Evolutionary conservation across 1,284 basidiomycete species (phyloP).

Genomic region (Rhodotorula sp.): DNA sequence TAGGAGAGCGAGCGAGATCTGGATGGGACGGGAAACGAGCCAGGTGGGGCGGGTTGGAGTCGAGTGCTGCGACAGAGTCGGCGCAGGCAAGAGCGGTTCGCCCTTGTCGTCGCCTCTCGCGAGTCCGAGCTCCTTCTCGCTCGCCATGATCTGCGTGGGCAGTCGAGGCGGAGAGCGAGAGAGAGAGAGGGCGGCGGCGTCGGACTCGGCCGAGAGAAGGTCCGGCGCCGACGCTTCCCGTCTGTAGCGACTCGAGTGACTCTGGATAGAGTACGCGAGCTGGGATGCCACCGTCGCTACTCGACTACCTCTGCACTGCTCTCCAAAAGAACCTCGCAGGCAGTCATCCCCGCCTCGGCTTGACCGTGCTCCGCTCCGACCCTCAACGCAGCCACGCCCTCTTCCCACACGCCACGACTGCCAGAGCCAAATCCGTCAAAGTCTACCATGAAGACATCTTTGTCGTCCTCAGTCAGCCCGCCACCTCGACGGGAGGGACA

Average conservation of each 20-base stretch:
- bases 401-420: conserved; percentile 66
- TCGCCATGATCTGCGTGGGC: neutral
- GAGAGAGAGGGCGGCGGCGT: neutral
- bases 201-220: no score
- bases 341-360: conserved; percentile 60
- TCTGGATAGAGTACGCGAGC: no score
- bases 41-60: neutral
- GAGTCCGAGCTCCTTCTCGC: neutral
- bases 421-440: conserved; percentile 56
- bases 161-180: neutral
- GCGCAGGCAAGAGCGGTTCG: conserved; percentile 1
- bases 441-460: conserved; percentile 71
- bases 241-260: no score
- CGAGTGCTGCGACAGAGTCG: neutral
- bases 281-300: conserved; percentile 50
- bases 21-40: no score
- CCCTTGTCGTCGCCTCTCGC: neutral
- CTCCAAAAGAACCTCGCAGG: conserved; percentile 53
- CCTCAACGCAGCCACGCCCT: conserved; percentile 64
- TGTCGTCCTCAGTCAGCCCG: conserved; percentile 47
- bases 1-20: neutral
- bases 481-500: neutral
- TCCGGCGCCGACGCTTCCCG: no score
- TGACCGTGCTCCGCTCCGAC: conserved; percentile 70
- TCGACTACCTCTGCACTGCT: conserved; percentile 63